Percentiles rank a stretch among this genome's conserved stretches.
Evolutionary conservation across 1,284 basidiomycete species (phyloP).

Genomic region (Boletellus deceptivus): DNA sequence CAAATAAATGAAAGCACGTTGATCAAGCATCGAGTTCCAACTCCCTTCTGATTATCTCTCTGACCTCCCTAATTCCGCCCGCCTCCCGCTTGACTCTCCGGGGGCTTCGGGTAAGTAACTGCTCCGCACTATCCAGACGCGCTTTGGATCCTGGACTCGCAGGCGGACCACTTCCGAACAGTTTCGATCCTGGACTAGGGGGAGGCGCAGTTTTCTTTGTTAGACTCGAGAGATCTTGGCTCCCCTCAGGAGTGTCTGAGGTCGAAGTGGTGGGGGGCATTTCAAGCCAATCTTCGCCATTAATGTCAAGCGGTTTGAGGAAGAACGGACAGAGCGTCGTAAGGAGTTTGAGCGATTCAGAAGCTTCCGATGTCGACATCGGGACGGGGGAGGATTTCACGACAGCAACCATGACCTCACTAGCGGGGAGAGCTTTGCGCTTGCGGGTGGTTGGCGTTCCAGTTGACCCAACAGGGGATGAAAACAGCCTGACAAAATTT

Average conservation of each 20-base stretch:
- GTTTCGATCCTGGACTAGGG: constrained; percentile 37
- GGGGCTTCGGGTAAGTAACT: constrained; percentile 66
- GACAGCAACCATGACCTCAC: constrained; percentile 63
- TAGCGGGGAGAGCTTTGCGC: constrained; percentile 60
- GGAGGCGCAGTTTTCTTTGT: constrained; percentile 24
- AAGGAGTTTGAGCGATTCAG: constrained; percentile 66
- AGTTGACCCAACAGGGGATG: constrained; percentile 49
- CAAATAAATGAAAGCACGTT: constrained; percentile 31
- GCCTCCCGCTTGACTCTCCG: constrained; percentile 62
- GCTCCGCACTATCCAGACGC: constrained; percentile 53
- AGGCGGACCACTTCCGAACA: constrained; percentile 21
- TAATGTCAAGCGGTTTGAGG: constrained; percentile 58
- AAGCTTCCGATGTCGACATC: constrained; percentile 70
- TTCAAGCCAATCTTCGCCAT: constrained; percentile 75
- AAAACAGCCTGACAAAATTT: constrained; percentile 54
- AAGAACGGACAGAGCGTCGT: constrained; percentile 75
- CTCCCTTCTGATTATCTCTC: constrained; percentile 75
- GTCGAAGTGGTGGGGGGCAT: constrained; percentile 57
- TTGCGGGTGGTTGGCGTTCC: constrained; percentile 57
- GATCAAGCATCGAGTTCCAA: constrained; percentile 63
- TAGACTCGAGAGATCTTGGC: constrained; percentile 29
- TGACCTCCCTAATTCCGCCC: constrained; percentile 70
- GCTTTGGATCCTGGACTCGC: constrained; percentile 37
- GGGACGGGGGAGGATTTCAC: constrained; percentile 78
- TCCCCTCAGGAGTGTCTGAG: constrained; percentile 18